Evolutionary conservation across 345 rosid species (phyloP), one percentile per base, ranked within the genome.

Genomic region (Brassica cretica): DNA sequence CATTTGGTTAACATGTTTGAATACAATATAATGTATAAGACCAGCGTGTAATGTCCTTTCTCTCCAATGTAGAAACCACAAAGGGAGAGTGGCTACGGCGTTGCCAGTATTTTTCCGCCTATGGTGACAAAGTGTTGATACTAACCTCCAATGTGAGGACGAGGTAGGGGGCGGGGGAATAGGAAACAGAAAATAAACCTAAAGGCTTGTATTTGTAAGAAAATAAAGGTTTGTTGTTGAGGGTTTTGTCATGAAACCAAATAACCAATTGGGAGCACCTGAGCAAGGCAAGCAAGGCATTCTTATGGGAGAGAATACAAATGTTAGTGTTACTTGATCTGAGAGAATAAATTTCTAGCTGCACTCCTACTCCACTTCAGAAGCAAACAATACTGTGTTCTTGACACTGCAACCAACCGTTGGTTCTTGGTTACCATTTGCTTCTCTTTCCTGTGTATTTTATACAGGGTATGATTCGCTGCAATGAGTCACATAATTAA

Each of bases 311-410:
- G 90, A 87, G 81, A 91, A 87, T 49, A 88, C 90, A 15, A 87
- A 90, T 0, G 93, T 91, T 9, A 91, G 93, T 27, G 87, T 82
- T 6, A 92, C 93, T 65, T 89, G 93, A 46, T 91, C 93, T 3
- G 97, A 91, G 12, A 91, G 91, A 21, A 81, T 89, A 91, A 64
- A 87, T 82, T 77, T 89, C 86, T 0, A 92, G 97, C 93, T 89
- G 88, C 76, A 72, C 73, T 70, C 92, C 93, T 84, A 85, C 81
- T 91, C 97, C 2, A 83, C 93, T 84, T 89, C 97, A 5, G 89
- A 86, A 29, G 97, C 93, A 77, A 83, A 91, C 18, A 91, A 85
- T 25, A 84, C 89, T 29, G 97, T 93, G 75, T 89, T 84, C 73
- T 91, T 88, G 19, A 91, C 91, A 1, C 85, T 79, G 32, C 89